Evolutionary conservation across 2,329 filamentous ascomycete genomes (phyloP), one percentile per base, ranked within the genome.

Genomic region (Sarocladium brachiariae): DNA sequence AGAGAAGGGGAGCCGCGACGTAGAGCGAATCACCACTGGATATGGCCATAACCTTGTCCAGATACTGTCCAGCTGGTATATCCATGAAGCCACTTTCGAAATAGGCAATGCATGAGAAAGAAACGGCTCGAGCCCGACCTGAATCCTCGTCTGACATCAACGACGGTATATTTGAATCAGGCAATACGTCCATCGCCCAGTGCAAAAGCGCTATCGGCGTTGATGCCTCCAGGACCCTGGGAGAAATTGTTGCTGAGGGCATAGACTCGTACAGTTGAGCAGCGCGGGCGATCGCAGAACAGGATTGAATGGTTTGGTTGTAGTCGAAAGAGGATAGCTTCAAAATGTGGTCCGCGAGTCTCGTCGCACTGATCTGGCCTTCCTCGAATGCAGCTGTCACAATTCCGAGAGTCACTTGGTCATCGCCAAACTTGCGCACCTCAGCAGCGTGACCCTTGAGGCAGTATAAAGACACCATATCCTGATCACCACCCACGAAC

Each of bases 41-140:
- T 13, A 49, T 18, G 16, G 25, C 46, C 30, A 49, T 18, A 16
- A 35, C 46, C 9, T 49, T 31, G 14, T 49, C 46, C 13, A 49
- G 46, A 19, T 25, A 18, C 25, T 49, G n/a, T 14, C 14, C 14
- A 8, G 25, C 18, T 19, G 30, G 24, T 11, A 49, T 18, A 16
- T 49, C 33, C 24, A 49, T 16, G n/a, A 19, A 33, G 30, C 46
- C 46, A 9, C 14, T 34, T 19, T 49, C 46, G 19, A 49, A 49
- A 25, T 33, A 33, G 46, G 46, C 46, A 18, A 49, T 49, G 46
- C 46, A 49, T 18, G 18, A 16, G 16, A 49, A 49, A 31, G 30
- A 8, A 31, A 31, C 14, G 30, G 30, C 30, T 8, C 30, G 30
- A 8, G 30, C 14, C 30, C 8, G 14, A 14, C 30, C 30, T 31